Conservation (phyloP, 345 rosid genomes). For the Brassica nigra region DNA sequence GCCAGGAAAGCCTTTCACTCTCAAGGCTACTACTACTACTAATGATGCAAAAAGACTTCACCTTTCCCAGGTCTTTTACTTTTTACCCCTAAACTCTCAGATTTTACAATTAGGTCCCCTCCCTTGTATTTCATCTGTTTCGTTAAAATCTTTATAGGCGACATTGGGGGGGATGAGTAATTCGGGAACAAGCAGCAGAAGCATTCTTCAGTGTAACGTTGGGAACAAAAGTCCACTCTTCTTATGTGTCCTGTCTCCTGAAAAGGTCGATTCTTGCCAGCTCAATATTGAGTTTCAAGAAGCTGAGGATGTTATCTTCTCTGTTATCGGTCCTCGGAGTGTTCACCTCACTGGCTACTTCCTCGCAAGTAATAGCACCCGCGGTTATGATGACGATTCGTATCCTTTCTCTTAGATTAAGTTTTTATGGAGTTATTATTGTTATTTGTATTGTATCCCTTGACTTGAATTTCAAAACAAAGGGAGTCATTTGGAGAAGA, state of each 20-base stretch:
- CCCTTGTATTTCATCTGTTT: neutral
- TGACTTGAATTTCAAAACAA: conserved; percentile 17
- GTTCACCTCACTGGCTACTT: conserved; percentile 78
- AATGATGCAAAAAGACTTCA: conserved; percentile 53
- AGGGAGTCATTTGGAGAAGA: conserved; percentile 75
- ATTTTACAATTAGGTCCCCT: neutral
- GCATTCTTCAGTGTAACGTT: conserved; percentile 70
- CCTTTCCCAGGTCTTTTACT: conserved; percentile 56
- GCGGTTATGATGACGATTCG: conserved; percentile 48
- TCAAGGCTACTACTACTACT: conserved; percentile 19
- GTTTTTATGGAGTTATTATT: neutral
- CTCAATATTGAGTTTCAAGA: conserved; percentile 75
- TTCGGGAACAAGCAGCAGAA: conserved; percentile 29
- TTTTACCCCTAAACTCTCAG: neutral
- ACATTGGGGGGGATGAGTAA: conserved; percentile 56
- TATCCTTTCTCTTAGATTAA: conserved; percentile 50
- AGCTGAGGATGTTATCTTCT: conserved; percentile 66
- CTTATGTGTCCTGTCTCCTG: conserved; percentile 63
- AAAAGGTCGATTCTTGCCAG: conserved; percentile 53
- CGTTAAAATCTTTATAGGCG: conserved; percentile 40
- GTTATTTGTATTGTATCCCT: conserved; percentile 12
- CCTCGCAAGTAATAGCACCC: conserved; percentile 30
- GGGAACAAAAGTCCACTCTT: conserved; percentile 65
- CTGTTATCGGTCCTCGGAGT: conserved; percentile 66
- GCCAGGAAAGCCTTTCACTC: conserved; percentile 62